phyloP scores from a whole-genome alignment of 768 basidiomycete species.

The Boletellus ananas region DNA sequence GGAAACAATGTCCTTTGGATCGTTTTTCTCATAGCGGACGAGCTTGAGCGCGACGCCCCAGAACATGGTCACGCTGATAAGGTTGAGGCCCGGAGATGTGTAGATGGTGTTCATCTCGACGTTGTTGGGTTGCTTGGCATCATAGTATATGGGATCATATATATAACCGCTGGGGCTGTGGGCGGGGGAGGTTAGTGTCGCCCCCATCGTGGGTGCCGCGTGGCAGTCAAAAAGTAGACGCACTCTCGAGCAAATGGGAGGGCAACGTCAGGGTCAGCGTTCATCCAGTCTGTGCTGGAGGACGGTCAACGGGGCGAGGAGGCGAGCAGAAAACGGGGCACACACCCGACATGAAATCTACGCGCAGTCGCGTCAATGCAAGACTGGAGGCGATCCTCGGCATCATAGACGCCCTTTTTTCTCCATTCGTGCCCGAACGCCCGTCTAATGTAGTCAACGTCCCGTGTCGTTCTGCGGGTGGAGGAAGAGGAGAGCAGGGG shows the following conservation, averaged over 20 bases:
- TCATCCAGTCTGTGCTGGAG: conserved; percentile 63
- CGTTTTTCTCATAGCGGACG: conserved; percentile 59
- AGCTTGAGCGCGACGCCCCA: conserved; percentile 75
- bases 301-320: not conserved
- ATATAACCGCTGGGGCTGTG: conserved; percentile 20
- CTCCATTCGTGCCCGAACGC: conserved; percentile 56
- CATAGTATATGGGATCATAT: conserved; percentile 61
- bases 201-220: conserved; percentile 6
- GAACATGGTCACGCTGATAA: conserved; percentile 63
- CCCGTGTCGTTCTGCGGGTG: conserved; percentile 52
- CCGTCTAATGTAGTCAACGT: conserved; percentile 65
- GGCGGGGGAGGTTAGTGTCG: not conserved
- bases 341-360: conserved; percentile 44
- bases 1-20: conserved; percentile 64
- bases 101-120: conserved; percentile 54
- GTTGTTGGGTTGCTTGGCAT: conserved; percentile 50
- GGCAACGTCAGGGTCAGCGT: conserved; percentile 67
- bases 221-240: conserved; percentile 22
- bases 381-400: conserved; percentile 48
- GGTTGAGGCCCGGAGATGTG: conserved; percentile 47
- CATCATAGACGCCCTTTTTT: conserved; percentile 46
- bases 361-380: conserved; percentile 57
- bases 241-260: conserved; percentile 64
- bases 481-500: conserved; percentile 36
- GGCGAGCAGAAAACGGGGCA: not conserved